Conservation (phyloP, 225 moss, liverwort and hornwort genomes). For the Takakia lepidozioides region DNA sequence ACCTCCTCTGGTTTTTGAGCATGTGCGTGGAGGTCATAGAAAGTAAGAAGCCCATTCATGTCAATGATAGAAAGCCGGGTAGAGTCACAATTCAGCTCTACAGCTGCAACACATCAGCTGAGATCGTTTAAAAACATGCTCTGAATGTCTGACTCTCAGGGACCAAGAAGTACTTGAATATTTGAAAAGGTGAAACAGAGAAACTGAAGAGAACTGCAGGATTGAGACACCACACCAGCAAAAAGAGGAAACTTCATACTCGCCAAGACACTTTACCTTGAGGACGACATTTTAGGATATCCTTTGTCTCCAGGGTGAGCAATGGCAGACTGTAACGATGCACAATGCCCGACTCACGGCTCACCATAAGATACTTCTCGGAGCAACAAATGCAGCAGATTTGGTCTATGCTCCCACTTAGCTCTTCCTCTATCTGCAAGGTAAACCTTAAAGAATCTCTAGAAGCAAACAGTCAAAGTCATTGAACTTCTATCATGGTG, state of each 20-base stretch:
- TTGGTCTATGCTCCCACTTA: conserved; percentile 31
- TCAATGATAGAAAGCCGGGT: conserved; percentile 79
- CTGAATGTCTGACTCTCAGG: no score
- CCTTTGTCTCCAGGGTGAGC: conserved; percentile 41
- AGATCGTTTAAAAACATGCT: no score
- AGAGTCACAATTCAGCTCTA: conserved; percentile 84
- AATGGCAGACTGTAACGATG: conserved; percentile 51
- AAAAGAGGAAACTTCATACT: no score
- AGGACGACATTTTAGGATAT: conserved; percentile 59
- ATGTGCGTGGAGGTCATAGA: conserved; percentile 53
- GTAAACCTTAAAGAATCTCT: no score
- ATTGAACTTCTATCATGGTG: no score
- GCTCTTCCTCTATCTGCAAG: conserved; percentile 15
- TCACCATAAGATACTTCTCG: conserved; percentile 59
- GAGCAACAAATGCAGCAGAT: conserved; percentile 89
- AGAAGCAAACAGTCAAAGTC: no score
- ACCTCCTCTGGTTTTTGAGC: conserved; percentile 40
- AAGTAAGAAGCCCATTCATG: conserved; percentile 67
- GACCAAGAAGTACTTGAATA: no score
- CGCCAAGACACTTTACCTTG: no score
- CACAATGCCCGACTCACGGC: conserved; percentile 66
- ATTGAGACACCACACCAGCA: no score
- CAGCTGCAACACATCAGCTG: no score
- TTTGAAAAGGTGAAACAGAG: no score
- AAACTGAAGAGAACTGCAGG: no score